phyloP scores from a whole-genome alignment of 441 rosid genomes.

The Lepidium campestre region DNA sequence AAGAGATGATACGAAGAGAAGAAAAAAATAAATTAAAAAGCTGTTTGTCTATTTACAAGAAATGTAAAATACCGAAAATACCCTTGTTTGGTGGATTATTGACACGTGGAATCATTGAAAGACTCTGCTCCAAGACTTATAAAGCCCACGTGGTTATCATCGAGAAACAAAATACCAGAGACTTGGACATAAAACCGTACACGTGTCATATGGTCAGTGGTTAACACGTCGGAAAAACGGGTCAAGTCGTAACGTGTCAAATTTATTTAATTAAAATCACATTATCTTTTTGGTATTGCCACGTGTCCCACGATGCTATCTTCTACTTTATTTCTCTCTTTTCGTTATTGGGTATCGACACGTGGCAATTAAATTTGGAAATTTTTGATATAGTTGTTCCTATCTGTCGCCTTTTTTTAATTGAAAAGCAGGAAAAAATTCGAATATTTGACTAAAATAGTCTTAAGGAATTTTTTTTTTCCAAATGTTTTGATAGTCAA shows the following conservation, averaged over 20 bases:
- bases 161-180: background rate
- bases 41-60: background rate
- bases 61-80: background rate
- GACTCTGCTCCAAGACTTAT: background rate
- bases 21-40: background rate
- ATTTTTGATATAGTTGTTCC: too few species aligned
- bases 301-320: background rate
- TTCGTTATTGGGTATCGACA: background rate
- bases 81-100: constrained; percentile 9
- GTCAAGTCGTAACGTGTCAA: constrained; percentile 23
- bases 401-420: too few species aligned
- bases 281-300: background rate
- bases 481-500: too few species aligned
- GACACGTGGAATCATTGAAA: constrained; percentile 20
- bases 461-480: too few species aligned
- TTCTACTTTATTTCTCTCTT: background rate
- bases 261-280: background rate
- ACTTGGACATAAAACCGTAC: constrained; percentile 1
- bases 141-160: constrained; percentile 17
- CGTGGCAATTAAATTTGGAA: too few species aligned
- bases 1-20: background rate
- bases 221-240: background rate
- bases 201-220: constrained; percentile 16
- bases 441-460: too few species aligned
- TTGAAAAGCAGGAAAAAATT: too few species aligned